Evolutionary conservation across 345 rosid genomes (phyloP).

Genomic region (Populus alba): DNA sequence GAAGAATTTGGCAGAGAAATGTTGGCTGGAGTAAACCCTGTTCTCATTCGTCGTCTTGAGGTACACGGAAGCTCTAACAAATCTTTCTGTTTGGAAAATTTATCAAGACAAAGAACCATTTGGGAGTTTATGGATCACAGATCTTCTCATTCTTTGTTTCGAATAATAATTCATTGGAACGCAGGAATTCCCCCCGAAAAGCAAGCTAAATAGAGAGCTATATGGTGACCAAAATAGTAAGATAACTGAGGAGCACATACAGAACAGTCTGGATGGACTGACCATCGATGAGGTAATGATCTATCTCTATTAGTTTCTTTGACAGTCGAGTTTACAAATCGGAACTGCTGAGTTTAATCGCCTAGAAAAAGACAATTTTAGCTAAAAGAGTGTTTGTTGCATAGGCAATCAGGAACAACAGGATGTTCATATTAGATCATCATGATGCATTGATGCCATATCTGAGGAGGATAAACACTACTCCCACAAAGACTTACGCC

Average conservation of each 20-base stretch:
- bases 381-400: background rate
- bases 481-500: conserved; percentile 64
- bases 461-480: conserved; percentile 57
- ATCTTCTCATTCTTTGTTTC: background rate
- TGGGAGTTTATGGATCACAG: background rate
- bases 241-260: conserved; percentile 32
- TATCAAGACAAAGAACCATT: background rate
- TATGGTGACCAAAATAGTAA: conserved; percentile 39
- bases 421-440: conserved; percentile 75
- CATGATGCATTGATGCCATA: conserved; percentile 81
- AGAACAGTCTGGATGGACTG: conserved; percentile 24
- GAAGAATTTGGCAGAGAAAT: conserved; percentile 45
- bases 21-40: conserved; percentile 42
- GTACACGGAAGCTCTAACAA: conserved; percentile 3
- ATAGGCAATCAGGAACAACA: conserved; percentile 60
- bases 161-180: background rate
- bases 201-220: conserved; percentile 20
- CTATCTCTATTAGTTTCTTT: background rate
- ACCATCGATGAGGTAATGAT: conserved; percentile 21
- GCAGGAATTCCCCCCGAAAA: conserved; percentile 44
- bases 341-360: too few species aligned
- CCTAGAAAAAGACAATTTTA: background rate
- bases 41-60: conserved; percentile 31
- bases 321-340: background rate
- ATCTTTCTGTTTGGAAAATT: background rate